Evolutionary conservation across 345 rosid genomes (phyloP).

Genomic region (Eucalyptus marginata): DNA sequence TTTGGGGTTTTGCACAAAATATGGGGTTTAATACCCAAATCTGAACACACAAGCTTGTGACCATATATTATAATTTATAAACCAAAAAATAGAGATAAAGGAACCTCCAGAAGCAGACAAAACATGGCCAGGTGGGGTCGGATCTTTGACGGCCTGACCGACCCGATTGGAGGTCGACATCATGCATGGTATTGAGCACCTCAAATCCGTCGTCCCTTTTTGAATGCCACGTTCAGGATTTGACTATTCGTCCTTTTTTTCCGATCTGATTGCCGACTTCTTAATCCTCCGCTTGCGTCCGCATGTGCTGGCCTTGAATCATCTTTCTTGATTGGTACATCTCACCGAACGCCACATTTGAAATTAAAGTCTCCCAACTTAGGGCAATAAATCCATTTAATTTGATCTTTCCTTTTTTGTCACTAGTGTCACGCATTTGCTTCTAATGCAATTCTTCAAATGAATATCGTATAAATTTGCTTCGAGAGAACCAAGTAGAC

Average conservation of each 20-base stretch:
- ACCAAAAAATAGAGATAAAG: neutral
- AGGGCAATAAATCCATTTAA: neutral
- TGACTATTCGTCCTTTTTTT: neutral
- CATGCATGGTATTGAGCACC: neutral
- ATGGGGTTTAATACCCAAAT: neutral
- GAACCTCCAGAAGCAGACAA: neutral
- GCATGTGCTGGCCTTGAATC: conserved; percentile 6
- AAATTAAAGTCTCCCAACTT: neutral
- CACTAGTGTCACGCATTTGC: neutral
- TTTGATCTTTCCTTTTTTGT: neutral
- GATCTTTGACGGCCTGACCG: neutral
- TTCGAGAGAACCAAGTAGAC: neutral
- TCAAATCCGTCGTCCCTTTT: neutral
- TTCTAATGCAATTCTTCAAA: neutral
- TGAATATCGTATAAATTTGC: neutral
- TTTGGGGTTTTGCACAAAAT: neutral
- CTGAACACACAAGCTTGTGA: neutral
- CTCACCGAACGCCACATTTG: neutral
- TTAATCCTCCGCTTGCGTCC: neutral
- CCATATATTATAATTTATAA: neutral
- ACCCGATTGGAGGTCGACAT: neutral
- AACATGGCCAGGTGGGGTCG: neutral
- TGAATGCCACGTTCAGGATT: neutral
- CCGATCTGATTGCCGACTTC: neutral
- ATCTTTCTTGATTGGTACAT: neutral